Evolutionary conservation across 345 rosid species (phyloP), one percentile per base, ranked within the genome.

Genomic region (Anacardium occidentale): DNA sequence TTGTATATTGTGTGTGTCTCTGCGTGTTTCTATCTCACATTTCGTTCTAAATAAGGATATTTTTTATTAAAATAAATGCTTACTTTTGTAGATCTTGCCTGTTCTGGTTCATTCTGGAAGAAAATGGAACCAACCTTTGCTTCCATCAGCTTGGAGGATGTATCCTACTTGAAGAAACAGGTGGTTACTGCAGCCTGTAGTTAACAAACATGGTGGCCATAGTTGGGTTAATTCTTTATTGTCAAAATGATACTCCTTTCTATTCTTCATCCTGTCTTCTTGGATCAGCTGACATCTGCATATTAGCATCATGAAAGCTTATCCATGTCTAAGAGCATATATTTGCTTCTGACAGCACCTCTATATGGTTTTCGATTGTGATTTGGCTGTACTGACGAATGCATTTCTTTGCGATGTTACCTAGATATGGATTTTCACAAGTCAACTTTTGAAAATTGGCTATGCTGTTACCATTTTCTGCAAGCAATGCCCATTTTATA

Each of bases 51-150:
- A 9, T 32, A 6, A 10, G 32, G 3, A 66, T 18, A 34, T 47
- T 15, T 26, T n/a, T 45, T 64, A 21, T 25, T 37, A 22, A n/a
- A 53, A 29, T 11, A 45, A 71, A 61, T 67, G 13, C 51, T 32
- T 54, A 25, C 58, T 79, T 64, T 69, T 76, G 65, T 74, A 87
- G 91, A 79, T 84, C 76, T 72, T 71, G 77, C 78, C 54, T 82
- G 86, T 75, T 79, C 84, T 68, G 76, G 77, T 70, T 40, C 77
- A 29, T 82, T 87, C 75, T 85, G 89, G 91, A 87, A 85, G 82
- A 74, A 77, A 58, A 64, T 83, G 74, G 91, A 83, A 67, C 69
- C 64, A 4, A 8, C 62, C 62, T 87, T 85, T 82, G 75, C 81
- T 68, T 59, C 83, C 11, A 52, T 70, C 67, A 75, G 80, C 76